Evolutionary conservation across 257 asterid species (phyloP), one percentile per base, ranked within the genome.

Genomic region (Ilex aquifolium): DNA sequence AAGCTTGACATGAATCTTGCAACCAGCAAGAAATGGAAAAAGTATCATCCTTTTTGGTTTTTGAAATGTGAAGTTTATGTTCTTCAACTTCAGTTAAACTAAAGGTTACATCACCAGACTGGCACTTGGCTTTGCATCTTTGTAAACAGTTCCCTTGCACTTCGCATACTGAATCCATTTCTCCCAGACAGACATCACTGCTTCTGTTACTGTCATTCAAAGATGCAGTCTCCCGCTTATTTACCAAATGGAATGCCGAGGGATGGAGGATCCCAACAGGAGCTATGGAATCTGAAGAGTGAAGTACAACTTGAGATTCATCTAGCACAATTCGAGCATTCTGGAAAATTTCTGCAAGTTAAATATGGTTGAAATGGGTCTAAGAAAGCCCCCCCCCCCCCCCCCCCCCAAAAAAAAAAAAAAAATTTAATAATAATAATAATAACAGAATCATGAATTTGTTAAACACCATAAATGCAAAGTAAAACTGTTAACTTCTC

Each of bases 211-310:
- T 27, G 29, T 79, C 79, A 77, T 49, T 67, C 40, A 66, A 68
- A 64, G 88, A 71, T 42, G 60, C 69, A 54, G 70, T 70, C 40
- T 52, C 77, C 59, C 40, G 58, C 77, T 89, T 92, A 66, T 50
- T 77, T 77, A 87, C 97, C 78, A 92, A 76, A 80, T 87, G 99
- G 75, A 83, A 89, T 71, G 85, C 91, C 75, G 87, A 53, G 55
- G 99, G 96, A 73, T 89, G 99, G 71, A 92, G 91, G 75, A 92
- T 83, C 72, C 96, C 99, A 61, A 89, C 95, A 52, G 97, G 90
- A 74, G 94, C 94, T 76, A 92, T 92, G 80, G 88, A 74, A 77
- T 81, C 97, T 64, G 96, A 57, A 65, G 99, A 92, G 78, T 85
- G 96, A 64, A 85, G 77, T 74, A 89, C 67, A 69, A 84, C 85